Evolutionary conservation across 208 protist genomes (phyloP), one percentile per base, ranked within the genome.

Genomic region (Crithidia expoeki): DNA sequence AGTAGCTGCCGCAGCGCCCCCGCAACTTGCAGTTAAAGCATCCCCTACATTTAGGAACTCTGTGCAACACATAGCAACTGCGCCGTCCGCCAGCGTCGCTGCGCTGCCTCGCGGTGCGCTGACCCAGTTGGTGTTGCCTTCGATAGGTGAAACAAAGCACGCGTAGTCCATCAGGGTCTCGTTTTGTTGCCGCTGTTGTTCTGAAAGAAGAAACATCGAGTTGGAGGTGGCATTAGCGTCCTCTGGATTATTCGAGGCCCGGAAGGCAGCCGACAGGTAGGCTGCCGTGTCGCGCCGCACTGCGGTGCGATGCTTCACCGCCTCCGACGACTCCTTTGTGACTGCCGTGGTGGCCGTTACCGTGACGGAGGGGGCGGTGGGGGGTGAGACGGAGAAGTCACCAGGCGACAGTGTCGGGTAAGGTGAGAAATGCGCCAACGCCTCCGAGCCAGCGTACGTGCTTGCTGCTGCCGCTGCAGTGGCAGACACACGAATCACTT

Each of bases 121-220:
- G 4, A 64, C 58, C 58, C 58, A 64, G 28, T 64, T 40, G 5
- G 21, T 28, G 42, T 64, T 64, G 42, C 58, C 58, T 17, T 62
- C 58, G 19, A 64, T 28, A 2, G 58, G 42, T 6, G 38, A 23
- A 17, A 49, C 56, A 17, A 50, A 30, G 56, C 32, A n/a, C 4
- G 38, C 30, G 23, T 30, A n/a, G 56, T 38, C n/a, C 12, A 32
- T 6, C 2, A 50, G 30, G 56, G 27, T 16, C 49, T 7, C 6
- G 28, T 56, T 4, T 9, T 17, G 28, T 17, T 36, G 51, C 51
- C 7, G 51, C 51, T 36, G 28, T 14, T 21, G 51, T 5, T 32
- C 2, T 36, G 51, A 27, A 2, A 28, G 14, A 2, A 2, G 7
- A 9, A 28, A 40, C 9, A 40, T 23, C 25, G 28, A 36, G 28